A percentile compares a stretch with the other conserved stretches of the same genome.
These are phyloP conservation scores for Neospermospora avenae DNA, from an alignment of 2,329 filamentous ascomycete species.

Conservation along the genomic window DNA sequence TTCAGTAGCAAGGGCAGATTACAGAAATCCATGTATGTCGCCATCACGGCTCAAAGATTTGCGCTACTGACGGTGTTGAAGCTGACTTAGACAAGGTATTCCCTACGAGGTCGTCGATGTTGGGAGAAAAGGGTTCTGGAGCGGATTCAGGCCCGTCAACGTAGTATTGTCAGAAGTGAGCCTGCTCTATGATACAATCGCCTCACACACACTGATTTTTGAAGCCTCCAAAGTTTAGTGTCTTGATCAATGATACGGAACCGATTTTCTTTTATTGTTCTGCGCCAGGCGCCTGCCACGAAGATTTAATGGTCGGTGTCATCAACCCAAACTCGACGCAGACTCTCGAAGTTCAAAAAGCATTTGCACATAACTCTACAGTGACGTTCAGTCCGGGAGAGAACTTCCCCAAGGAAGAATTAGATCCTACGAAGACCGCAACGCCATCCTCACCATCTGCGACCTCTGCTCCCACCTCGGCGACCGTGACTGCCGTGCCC, in stretches of 20 bases:
- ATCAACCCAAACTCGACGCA: slow-evolving; percentile 53
- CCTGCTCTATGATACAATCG: not conserved
- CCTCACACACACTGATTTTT: not conserved
- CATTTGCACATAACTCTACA: slow-evolving; percentile 22
- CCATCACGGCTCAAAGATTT: no score
- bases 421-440: slow-evolving; percentile 8
- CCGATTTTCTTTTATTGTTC: slow-evolving; percentile 71
- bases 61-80: no score
- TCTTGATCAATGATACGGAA: slow-evolving; percentile 56
- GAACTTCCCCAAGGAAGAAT: slow-evolving; percentile 22
- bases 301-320: slow-evolving; percentile 70
- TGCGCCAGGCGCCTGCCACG: slow-evolving; percentile 60
- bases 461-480: slow-evolving; percentile 5
- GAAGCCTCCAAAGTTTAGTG: slow-evolving; percentile 39
- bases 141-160: slow-evolving; percentile 45
- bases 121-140: slow-evolving; percentile 51
- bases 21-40: slow-evolving; percentile 46
- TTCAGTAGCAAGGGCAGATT: slow-evolving; percentile 59
- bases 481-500: not conserved
- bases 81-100: slow-evolving; percentile 35
- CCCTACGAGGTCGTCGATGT: slow-evolving; percentile 53
- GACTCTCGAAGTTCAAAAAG: slow-evolving; percentile 24
- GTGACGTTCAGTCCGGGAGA: slow-evolving; percentile 25
- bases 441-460: slow-evolving; percentile 16
- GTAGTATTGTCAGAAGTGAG: slow-evolving; percentile 42